Percentiles rank a stretch among this genome's conserved stretches.
Conservation (phyloP, 208 protist species). For the Novymonas esmeraldas region DNA sequence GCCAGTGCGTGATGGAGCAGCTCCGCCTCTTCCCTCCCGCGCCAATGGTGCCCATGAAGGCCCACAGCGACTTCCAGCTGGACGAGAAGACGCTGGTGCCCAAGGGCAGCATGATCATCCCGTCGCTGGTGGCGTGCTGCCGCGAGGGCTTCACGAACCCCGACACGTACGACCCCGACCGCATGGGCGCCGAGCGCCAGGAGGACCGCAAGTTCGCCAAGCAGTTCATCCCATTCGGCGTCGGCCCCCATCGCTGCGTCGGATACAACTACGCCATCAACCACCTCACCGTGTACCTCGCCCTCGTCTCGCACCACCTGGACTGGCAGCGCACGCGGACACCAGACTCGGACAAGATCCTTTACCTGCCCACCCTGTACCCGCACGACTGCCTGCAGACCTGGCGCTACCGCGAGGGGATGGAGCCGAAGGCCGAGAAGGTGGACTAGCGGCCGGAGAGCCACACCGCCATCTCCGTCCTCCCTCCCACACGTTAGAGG, state of each 20-base stretch:
- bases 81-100: conserved; percentile 84
- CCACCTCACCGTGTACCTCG: conserved; percentile 91
- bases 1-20: conserved; percentile 86
- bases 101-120: conserved; percentile 92
- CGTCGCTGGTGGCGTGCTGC: conserved; percentile 90
- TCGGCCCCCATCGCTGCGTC: conserved; percentile 92
- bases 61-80: conserved; percentile 75
- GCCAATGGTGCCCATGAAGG: conserved; percentile 87
- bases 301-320: conserved; percentile 62
- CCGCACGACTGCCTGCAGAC: conserved; percentile 87
- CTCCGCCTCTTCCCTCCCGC: conserved; percentile 77
- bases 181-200: conserved; percentile 87
- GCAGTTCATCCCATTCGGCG: conserved; percentile 93
- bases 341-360: conserved; percentile 87
- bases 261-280: conserved; percentile 95
- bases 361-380: conserved; percentile 93
- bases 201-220: conserved; percentile 90
- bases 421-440: conserved; percentile 23
- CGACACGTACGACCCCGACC: conserved; percentile 93
- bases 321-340: conserved; percentile 87
- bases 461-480: too few relatives aligned
- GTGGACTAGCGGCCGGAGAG: conserved; percentile 7
- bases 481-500: too few relatives aligned
- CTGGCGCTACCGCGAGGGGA: conserved; percentile 65
- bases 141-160: conserved; percentile 91